Evolutionary conservation across 352 stramenopile species (phyloP), one percentile per base, ranked within the genome.

Genomic region (Lagenidium giganteum): DNA sequence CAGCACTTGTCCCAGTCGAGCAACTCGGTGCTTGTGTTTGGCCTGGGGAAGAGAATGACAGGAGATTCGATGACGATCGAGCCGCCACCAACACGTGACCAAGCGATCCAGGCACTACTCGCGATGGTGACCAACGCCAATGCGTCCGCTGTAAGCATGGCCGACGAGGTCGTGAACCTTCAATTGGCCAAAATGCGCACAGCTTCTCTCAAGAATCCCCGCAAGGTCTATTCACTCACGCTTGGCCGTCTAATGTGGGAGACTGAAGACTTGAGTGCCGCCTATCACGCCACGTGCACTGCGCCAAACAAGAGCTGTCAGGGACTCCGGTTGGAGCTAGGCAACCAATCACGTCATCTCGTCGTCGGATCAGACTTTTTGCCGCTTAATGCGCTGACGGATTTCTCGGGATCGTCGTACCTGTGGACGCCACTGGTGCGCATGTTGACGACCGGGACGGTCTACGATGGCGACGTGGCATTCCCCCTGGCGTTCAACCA

Each of bases 191-290:
- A n/a, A n/a, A n/a, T n/a, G n/a, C n/a, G 64, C 16, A 34, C 51
- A 20, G 53, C 59, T 4, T 53, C 35, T 14, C 53, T 76, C 46
- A 47, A 42, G 26, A 80, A 81, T 24, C 24, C 67, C 23, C 67
- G 63, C 30, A 64, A 61, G 25, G 58, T 57, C 24, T 64, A 79
- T 34, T 74, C 67, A 3, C 57, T 81, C 22, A 79, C 70, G 2
- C 42, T 81, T 16, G 70, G 63, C 1, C 49, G 57, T 2, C 34
- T 83, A 12, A 47, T 46, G 1, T 83, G 67, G 70, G 40, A 42
- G 12, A 51, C 44, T 13, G 51, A 44, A 25, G 62, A 83, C 44
- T 38, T 83, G 14, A 51, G 67, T 26, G 38, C 8, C 1, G 43
- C 58, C 24, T 81, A 77, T 26, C 62, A 81, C 29, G 64, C 67